Percentiles rank a stretch among this genome's conserved stretches.
These are phyloP conservation scores for Ilex asprella DNA, from an alignment of 257 asterid species.

Conservation along the genomic window DNA sequence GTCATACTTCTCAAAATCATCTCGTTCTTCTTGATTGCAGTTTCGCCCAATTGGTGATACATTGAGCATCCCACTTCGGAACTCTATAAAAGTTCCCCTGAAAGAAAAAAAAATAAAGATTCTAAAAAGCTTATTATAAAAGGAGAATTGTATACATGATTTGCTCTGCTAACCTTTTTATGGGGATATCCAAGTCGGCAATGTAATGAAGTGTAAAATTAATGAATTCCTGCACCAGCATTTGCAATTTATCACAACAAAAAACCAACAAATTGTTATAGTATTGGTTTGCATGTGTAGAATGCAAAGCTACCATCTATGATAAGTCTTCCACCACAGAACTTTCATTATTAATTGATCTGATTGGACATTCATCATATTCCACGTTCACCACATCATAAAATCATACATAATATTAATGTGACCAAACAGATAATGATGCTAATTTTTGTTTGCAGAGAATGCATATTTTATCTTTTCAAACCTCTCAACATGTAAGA, in stretches of 20 bases:
- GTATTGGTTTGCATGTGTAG: not conserved
- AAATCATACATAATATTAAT: too few relatives aligned
- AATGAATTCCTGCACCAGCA: slow-evolving; percentile 71
- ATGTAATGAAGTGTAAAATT: slow-evolving; percentile 88
- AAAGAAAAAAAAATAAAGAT: slow-evolving; percentile 7
- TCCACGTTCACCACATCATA: too few relatives aligned
- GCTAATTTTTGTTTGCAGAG: too few relatives aligned
- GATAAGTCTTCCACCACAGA: slow-evolving; percentile 1
- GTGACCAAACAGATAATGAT: too few relatives aligned
- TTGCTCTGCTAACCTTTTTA: slow-evolving; percentile 63
- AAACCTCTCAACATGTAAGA: too few relatives aligned
- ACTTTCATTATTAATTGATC: too few relatives aligned
- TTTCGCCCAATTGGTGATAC: slow-evolving; percentile 97
- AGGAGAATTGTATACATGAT: slow-evolving; percentile 4
- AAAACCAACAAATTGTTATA: slow-evolving; percentile 2
- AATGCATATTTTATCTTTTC: too few relatives aligned
- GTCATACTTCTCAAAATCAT: slow-evolving; percentile 88
- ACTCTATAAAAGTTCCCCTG: slow-evolving; percentile 96
- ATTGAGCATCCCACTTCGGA: slow-evolving; percentile 95
- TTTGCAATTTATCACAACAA: slow-evolving; percentile 16
- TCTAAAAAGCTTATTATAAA: slow-evolving; percentile 13
- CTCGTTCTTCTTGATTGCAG: slow-evolving; percentile 98
- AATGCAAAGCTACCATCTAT: not conserved
- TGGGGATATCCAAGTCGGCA: slow-evolving; percentile 96
- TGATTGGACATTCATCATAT: too few relatives aligned